Evolutionary conservation across 2,329 filamentous ascomycete species (phyloP).

Genomic region (Daldinia sp.): DNA sequence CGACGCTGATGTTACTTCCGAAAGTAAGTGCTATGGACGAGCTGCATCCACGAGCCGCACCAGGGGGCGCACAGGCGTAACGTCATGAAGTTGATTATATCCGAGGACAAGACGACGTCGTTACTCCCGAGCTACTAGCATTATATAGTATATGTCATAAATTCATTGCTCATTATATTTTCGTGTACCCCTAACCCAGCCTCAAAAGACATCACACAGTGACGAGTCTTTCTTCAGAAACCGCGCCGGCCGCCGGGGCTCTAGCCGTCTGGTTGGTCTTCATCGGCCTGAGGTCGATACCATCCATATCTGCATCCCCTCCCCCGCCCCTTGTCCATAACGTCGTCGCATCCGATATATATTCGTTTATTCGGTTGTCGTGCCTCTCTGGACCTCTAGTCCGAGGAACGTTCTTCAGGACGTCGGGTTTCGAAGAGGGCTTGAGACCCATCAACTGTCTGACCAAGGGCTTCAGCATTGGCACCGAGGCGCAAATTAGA

Average conservation of each 20-base stretch:
- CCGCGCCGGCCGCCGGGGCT: neutral
- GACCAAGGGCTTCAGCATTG: conserved; percentile 33
- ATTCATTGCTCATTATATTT: conserved; percentile 22
- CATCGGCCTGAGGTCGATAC: conserved; percentile 18
- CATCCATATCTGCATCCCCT: conserved; percentile 19
- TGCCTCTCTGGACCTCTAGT: conserved; percentile 13
- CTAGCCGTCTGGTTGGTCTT: conserved; percentile 11
- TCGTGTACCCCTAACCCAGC: neutral
- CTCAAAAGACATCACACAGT: conserved; percentile 21
- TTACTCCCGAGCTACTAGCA: neutral
- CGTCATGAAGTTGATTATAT: neutral
- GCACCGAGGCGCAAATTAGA: conserved; percentile 31
- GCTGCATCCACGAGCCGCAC: neutral
- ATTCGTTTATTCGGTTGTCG: conserved; percentile 12
- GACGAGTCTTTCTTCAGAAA: conserved; percentile 20
- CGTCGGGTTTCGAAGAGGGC: conserved; percentile 29
- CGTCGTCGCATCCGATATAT: conserved; percentile 30
- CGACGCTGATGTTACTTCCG: neutral
- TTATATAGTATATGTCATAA: conserved; percentile 1
- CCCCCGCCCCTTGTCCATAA: conserved; percentile 20
- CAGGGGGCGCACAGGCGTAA: neutral
- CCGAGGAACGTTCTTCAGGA: conserved; percentile 27
- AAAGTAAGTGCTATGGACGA: neutral
- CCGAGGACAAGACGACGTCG: neutral
- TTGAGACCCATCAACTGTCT: conserved; percentile 29